Evolutionary conservation across 2,329 filamentous ascomycete genomes (phyloP).

Genomic region (Aspergillus proliferans): DNA sequence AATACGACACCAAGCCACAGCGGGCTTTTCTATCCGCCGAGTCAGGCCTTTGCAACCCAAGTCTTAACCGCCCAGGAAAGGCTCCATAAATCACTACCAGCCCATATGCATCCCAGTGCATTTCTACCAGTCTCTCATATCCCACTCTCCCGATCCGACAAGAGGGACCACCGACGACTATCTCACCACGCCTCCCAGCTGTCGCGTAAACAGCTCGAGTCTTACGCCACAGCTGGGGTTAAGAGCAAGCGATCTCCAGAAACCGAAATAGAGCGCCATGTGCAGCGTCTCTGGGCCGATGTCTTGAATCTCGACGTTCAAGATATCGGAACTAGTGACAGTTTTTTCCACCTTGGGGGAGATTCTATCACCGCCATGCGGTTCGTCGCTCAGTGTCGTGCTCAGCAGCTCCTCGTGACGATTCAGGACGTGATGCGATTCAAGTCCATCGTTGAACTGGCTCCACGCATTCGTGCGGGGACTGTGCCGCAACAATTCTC

Average conservation of each 20-base stretch:
- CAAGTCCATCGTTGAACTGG: not conserved
- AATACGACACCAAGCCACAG: not conserved
- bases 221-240: not conserved
- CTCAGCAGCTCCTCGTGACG: not conserved
- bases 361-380: constrained; percentile 1
- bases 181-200: not conserved
- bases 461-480: not conserved
- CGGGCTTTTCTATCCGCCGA: not conserved
- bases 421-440: not conserved
- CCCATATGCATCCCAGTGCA: not conserved
- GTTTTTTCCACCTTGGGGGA: constrained; percentile 1
- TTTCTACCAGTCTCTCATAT: not conserved
- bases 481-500: not conserved
- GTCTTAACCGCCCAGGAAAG: not conserved
- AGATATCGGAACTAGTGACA: not conserved
- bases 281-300: not conserved
- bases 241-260: not conserved
- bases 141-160: not conserved
- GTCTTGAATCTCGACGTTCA: not conserved
- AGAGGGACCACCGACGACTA: not conserved
- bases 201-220: not conserved
- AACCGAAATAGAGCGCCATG: not conserved
- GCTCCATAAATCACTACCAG: not conserved
- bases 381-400: not conserved
- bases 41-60: not conserved